Evolutionary conservation across 345 rosid species (phyloP), one percentile per base, ranked within the genome.

Genomic region (Adansonia digitata): DNA sequence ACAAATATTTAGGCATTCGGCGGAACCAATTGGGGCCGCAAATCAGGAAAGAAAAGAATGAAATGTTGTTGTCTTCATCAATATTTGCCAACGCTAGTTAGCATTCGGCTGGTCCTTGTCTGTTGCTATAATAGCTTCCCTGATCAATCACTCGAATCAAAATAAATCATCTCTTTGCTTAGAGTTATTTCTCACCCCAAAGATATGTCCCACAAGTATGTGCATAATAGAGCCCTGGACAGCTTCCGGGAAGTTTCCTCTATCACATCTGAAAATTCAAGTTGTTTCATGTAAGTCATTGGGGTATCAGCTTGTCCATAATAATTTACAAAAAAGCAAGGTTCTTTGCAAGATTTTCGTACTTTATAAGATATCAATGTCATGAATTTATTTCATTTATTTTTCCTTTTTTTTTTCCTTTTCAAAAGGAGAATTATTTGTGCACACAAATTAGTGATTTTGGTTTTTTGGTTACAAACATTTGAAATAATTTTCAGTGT

Each of bases 231-330:
- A 57, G 62, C 0, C 62, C 8, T 37, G 34, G 14, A 26, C 39
- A 49, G n/a, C 60, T 69, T 69, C 73, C 29, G 2, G 60, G 73
- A 69, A 69, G 73, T 69, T 69, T 69, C 73, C 45, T 49, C 15
- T 34, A n/a, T 49, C 27, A 31, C 17, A 49, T 49, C 18, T 22
- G 5, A 49, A 49, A 69, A 27, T 27, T 40, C 9, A 27, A 42
- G 15, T 29, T 48, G 40, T 69, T 69, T 48, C 27, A 48, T 69
- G 43, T 43, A 51, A 69, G 5, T 31, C 31, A 69, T 31, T 43
- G 59, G 56, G 63, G 34, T 14, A 43, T 18, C 68, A 18, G 26
- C 26, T 35, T 35, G 17, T 18, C 55, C 40, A 6, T 3, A 34
- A 64, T 68, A 4, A 48, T 46, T 27, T 10, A 3, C 53, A 13